Percentiles rank a stretch among this genome's conserved stretches.
phyloP scores from a whole-genome alignment of 2,329 filamentous ascomycete genomes.

The Domatiomyces globalis region DNA sequence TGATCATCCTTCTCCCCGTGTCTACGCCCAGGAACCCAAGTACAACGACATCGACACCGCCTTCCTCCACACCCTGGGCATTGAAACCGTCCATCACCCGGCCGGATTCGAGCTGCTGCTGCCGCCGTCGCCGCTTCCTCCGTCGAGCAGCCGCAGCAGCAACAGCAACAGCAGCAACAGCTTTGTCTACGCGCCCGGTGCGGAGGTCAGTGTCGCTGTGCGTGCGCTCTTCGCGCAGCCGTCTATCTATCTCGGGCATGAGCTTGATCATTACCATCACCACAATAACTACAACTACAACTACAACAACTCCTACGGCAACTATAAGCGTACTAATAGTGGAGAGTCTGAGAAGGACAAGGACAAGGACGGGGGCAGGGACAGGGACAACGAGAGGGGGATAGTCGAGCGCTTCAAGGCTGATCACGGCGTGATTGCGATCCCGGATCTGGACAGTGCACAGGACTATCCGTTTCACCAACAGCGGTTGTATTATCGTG shows the following conservation, averaged over 20 bases:
- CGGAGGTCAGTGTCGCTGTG: not conserved
- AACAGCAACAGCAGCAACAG: conserved; percentile 15
- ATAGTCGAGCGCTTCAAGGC: not conserved
- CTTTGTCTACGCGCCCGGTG: not conserved
- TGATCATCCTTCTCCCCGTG: not conserved
- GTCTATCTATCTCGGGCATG: too few species aligned
- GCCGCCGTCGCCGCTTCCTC: too few species aligned
- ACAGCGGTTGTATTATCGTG: not conserved
- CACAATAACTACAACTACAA: not conserved
- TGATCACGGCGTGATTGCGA: not conserved
- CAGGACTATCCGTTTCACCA: conserved; percentile 1
- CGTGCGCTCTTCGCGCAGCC: not conserved
- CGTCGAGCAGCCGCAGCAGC: too few species aligned
- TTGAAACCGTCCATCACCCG: conserved; percentile 35
- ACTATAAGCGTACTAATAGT: not conserved
- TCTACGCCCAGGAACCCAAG: conserved; percentile 43
- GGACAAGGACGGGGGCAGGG: too few species aligned
- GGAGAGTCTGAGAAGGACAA: not conserved
- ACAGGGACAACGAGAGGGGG: not conserved
- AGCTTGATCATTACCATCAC: not conserved
- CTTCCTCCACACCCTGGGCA: conserved; percentile 24
- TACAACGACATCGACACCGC: conserved; percentile 30
- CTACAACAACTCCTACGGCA: not conserved
- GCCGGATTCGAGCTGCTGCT: conserved; percentile 37
- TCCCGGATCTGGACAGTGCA: not conserved